A percentile compares a stretch with the other conserved stretches of the same genome.
Evolutionary conservation across 106 monocot genomes (phyloP).

Genomic region (Agapanthus africanus): DNA sequence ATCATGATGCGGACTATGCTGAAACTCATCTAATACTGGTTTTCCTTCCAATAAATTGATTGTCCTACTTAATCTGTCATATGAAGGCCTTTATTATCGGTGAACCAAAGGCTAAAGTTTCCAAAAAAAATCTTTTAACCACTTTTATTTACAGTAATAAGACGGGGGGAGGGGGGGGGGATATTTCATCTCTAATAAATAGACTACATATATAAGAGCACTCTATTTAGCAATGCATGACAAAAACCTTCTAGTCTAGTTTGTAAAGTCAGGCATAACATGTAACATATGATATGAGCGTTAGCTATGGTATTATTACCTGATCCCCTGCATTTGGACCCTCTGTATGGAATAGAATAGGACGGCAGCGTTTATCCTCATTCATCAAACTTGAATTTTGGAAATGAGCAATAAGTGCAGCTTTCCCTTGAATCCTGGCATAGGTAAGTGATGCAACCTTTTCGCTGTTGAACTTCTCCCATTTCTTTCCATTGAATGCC

Average conservation of each 20-base stretch:
- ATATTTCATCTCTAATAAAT: too few species aligned
- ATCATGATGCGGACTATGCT: too few species aligned
- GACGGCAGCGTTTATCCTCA: conserved; percentile 76
- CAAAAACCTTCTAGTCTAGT: background rate
- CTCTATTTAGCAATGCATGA: background rate
- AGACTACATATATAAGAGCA: background rate
- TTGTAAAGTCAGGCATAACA: background rate
- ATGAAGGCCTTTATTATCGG: background rate
- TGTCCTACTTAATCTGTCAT: background rate
- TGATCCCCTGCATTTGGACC: conserved; percentile 87
- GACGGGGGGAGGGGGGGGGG: too few species aligned
- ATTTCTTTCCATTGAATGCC: conserved; percentile 80
- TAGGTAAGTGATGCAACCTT: conserved; percentile 82
- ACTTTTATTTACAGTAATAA: background rate
- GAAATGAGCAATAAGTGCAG: conserved; percentile 71
- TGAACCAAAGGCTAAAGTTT: background rate
- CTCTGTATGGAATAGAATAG: conserved; percentile 69
- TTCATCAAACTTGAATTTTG: conserved; percentile 91
- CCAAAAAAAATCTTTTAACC: background rate
- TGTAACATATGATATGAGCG: background rate
- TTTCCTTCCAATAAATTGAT: background rate
- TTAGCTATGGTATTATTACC: too few species aligned
- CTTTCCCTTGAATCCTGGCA: conserved; percentile 73
- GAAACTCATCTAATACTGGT: too few species aligned
- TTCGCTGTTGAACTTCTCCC: conserved; percentile 89